Evolutionary conservation across 805 yeast species (phyloP).

Genomic region (Metschnikowia koreensis): DNA sequence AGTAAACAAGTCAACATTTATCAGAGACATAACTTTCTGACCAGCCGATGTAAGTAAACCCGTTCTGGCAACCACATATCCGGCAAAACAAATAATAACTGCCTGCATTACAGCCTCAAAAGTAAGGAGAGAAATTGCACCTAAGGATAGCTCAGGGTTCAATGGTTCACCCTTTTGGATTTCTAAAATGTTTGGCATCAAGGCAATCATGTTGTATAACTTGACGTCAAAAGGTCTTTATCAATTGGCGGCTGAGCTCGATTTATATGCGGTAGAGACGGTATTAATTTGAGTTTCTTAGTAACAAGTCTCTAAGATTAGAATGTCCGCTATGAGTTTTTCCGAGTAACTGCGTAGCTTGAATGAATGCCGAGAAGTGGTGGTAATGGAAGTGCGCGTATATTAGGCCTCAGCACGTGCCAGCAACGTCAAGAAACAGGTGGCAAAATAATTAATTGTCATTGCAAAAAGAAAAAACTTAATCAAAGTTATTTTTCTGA

Average conservation of each 20-base stretch:
- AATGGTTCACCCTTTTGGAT: conserved; percentile 6
- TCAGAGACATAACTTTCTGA: conserved; percentile 71
- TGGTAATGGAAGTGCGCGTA: neutral
- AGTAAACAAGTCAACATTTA: conserved; percentile 90
- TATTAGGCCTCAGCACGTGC: neutral
- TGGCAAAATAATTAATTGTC: neutral
- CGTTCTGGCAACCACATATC: conserved; percentile 76
- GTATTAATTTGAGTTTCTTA: too few relatives aligned
- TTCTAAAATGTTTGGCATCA: conserved; percentile 1
- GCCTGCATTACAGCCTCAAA: conserved; percentile 92
- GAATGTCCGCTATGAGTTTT: neutral
- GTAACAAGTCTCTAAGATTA: neutral
- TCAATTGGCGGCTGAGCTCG: neutral
- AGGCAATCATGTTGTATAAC: neutral
- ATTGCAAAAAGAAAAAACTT: neutral
- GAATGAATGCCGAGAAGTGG: neutral
- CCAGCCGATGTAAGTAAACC: conserved; percentile 68
- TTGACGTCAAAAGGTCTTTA: neutral
- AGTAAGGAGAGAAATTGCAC: conserved; percentile 61
- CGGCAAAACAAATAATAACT: conserved; percentile 80
- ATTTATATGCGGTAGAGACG: too few relatives aligned
- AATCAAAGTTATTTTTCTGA: neutral
- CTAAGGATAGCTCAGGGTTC: conserved; percentile 33
- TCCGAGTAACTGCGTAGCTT: neutral
- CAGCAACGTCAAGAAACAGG: neutral